Conservation (phyloP, 768 basidiomycete species). For the Favolaschia claudopus region DNA sequence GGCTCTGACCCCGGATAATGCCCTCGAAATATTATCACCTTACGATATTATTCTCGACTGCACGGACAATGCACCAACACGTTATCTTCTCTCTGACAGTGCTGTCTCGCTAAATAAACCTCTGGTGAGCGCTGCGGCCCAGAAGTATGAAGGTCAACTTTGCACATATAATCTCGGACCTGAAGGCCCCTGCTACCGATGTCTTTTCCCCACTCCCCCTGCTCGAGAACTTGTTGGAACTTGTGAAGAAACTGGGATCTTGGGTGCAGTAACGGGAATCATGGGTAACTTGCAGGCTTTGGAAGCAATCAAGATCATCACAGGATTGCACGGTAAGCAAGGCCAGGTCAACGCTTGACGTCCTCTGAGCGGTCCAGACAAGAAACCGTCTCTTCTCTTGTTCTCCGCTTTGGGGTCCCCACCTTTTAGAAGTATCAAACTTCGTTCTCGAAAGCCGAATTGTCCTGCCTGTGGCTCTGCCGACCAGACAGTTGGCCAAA, state of each 20-base stretch:
- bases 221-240: conserved; percentile 67
- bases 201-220: conserved; percentile 87
- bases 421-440: conserved; percentile 83
- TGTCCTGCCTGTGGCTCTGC: conserved; percentile 80
- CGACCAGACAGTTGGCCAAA: conserved; percentile 49
- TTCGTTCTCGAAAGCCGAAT: conserved; percentile 72
- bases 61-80: conserved; percentile 91
- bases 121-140: conserved; percentile 93
- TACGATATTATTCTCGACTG: conserved; percentile 91
- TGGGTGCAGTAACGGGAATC: conserved; percentile 89
- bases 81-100: conserved; percentile 92
- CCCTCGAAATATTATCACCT: conserved; percentile 60
- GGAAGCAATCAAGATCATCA: conserved; percentile 83
- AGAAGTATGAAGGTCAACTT: conserved; percentile 83
- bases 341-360: background rate
- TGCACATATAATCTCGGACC: conserved; percentile 74
- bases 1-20: conserved; percentile 69
- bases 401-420: conserved; percentile 75
- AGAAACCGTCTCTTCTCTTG: conserved; percentile 69
- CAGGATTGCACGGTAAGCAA: conserved; percentile 67
- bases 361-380: conserved; percentile 47
- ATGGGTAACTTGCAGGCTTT: conserved; percentile 91
- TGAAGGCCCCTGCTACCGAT: conserved; percentile 91
- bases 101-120: conserved; percentile 79
- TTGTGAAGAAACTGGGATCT: conserved; percentile 89